phyloP scores from a whole-genome alignment of 352 stramenopile species.

The Thraustochytrium striatum region DNA sequence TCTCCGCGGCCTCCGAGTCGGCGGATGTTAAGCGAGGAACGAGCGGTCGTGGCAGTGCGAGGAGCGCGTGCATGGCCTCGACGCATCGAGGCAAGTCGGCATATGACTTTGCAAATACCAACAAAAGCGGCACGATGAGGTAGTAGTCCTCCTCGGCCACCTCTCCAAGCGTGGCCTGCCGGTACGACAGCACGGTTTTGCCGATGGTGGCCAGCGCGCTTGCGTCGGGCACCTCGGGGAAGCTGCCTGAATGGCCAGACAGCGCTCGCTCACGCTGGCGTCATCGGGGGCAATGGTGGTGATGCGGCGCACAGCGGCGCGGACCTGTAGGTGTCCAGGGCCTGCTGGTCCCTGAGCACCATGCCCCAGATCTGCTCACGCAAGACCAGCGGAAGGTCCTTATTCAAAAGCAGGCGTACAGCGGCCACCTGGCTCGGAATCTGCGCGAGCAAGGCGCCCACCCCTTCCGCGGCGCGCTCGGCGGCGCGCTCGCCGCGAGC shows the following conservation, averaged over 20 bases:
- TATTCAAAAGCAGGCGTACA: conserved; percentile 33
- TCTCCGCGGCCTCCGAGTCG: too few relatives aligned
- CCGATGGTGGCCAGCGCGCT: conserved; percentile 18
- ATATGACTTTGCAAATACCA: conserved; percentile 33
- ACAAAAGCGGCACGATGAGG: conserved; percentile 4
- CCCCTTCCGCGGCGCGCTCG: neutral
- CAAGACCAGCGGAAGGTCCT: neutral
- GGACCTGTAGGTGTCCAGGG: neutral
- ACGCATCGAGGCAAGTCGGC: conserved; percentile 7
- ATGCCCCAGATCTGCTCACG: conserved; percentile 10
- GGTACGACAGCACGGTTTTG: conserved; percentile 42
- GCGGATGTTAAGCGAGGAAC: too few relatives aligned
- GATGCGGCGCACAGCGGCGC: neutral
- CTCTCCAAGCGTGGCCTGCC: neutral
- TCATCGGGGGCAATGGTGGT: conserved; percentile 20
- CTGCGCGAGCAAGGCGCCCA: neutral
- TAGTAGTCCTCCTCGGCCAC: conserved; percentile 25
- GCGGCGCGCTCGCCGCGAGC: conserved; percentile 11
- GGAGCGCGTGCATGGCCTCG: conserved; percentile 21
- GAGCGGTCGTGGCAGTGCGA: neutral
- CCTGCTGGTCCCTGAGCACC: conserved; percentile 15
- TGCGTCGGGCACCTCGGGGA: conserved; percentile 8
- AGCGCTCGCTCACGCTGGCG: conserved; percentile 16
- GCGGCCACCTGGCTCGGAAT: neutral
- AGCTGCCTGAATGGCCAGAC: neutral